A percentile compares a stretch with the other conserved stretches of the same genome.
phyloP scores from a whole-genome alignment of 225 moss, liverwort and hornwort genomes.

The Marchantia paleacea region DNA sequence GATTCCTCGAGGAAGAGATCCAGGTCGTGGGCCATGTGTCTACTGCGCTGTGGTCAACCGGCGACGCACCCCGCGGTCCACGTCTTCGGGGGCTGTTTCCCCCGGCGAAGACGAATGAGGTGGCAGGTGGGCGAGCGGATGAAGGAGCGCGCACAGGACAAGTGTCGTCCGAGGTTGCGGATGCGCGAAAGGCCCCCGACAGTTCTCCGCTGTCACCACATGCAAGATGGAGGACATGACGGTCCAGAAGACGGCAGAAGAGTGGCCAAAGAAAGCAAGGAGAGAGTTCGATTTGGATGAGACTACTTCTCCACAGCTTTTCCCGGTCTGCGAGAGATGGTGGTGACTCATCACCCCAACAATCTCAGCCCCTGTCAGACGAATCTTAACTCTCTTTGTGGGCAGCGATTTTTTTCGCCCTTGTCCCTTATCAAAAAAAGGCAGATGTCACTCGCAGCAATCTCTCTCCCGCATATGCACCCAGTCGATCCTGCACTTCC shows the following conservation, averaged over 20 bases:
- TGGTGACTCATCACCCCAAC: neutral
- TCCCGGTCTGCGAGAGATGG: neutral
- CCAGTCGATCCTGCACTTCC: neutral
- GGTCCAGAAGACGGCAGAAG: neutral
- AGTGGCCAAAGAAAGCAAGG: neutral
- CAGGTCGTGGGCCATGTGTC: neutral
- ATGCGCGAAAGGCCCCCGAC: no score
- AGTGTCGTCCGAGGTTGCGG: neutral
- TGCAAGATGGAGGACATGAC: neutral
- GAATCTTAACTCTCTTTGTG: neutral
- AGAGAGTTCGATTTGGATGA: neutral
- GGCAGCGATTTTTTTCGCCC: neutral
- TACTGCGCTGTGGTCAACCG: neutral
- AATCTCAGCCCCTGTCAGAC: neutral
- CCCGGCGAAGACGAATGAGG: conserved; percentile 1
- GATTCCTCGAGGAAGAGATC: neutral
- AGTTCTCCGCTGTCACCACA: neutral
- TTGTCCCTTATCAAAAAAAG: neutral
- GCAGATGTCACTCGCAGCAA: neutral
- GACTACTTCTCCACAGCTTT: neutral
- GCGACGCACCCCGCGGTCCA: neutral
- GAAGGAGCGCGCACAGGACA: neutral
- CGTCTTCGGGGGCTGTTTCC: neutral
- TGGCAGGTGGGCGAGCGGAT: neutral
- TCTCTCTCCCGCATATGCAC: neutral